Percentiles rank a stretch among this genome's conserved stretches.
Evolutionary conservation across 2,329 filamentous ascomycete genomes (phyloP).

Genomic region (Xylariaceae sp.): DNA sequence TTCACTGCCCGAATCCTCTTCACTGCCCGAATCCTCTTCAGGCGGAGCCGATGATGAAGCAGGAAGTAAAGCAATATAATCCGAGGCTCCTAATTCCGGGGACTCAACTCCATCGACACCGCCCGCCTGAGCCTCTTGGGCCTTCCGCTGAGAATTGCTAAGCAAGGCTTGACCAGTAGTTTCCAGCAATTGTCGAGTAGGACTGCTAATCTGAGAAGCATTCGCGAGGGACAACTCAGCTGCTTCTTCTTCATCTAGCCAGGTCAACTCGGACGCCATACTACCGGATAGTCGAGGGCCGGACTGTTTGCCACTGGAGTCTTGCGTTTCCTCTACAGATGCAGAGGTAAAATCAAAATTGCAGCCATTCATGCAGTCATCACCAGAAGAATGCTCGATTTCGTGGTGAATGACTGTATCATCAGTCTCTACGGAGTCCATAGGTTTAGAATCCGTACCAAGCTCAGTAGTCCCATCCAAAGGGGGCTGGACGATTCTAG

Average conservation of each 20-base stretch:
- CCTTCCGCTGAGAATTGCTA: constrained; percentile 7
- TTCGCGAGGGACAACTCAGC: constrained; percentile 23
- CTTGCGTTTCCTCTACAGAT: no score
- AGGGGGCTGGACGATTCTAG: constrained; percentile 55
- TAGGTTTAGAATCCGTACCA: constrained; percentile 1
- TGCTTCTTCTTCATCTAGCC: constrained; percentile 18
- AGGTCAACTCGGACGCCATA: constrained; percentile 19
- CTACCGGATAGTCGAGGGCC: constrained; percentile 8
- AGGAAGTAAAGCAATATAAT: constrained; percentile 4
- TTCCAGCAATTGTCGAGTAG: constrained; percentile 29
- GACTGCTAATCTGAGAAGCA: constrained; percentile 28
- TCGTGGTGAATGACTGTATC: background rate
- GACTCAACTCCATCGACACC: constrained; percentile 12
- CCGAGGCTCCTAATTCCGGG: constrained; percentile 16
- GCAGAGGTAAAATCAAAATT: background rate
- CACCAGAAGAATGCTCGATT: background rate
- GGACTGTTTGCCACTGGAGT: background rate
- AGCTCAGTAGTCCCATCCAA: constrained; percentile 12
- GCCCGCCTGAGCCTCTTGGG: constrained; percentile 2
- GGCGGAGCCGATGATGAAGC: constrained; percentile 6
- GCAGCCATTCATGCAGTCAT: background rate
- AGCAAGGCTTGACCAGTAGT: constrained; percentile 19
- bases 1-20: no score
- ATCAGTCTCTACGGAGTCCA: background rate
- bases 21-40: constrained; percentile 3